phyloP scores from a whole-genome alignment of 805 yeast genomes.

The Wickerhamomyces chambardii region DNA sequence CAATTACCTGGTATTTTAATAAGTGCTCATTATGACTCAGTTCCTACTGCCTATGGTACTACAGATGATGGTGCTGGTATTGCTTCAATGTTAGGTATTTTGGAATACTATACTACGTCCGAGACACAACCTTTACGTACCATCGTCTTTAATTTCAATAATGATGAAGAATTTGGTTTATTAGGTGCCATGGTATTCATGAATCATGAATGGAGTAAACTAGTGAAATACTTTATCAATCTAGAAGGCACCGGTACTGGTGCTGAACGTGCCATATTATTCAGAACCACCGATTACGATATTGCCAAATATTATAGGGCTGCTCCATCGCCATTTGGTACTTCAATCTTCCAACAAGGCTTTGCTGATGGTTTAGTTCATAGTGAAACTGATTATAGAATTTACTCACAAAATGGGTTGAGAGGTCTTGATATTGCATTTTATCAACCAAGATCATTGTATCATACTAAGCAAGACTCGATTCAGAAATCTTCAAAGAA shows the following conservation, averaged over 20 bases:
- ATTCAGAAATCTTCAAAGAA: constrained; percentile 53
- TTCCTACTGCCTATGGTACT: constrained; percentile 79
- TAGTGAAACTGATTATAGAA: constrained; percentile 81
- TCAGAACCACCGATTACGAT: constrained; percentile 76
- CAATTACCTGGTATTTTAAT: constrained; percentile 58
- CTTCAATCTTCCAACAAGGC: constrained; percentile 78
- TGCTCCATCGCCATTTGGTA: constrained; percentile 65
- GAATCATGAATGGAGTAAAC: constrained; percentile 60
- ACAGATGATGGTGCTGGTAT: constrained; percentile 92
- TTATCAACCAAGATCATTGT: constrained; percentile 73
- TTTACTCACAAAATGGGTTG: constrained; percentile 57
- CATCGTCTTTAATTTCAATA: constrained; percentile 76
- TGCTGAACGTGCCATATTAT: constrained; percentile 64
- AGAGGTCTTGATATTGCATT: constrained; percentile 90
- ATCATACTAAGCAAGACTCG: constrained; percentile 73
- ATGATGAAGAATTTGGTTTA: constrained; percentile 84
- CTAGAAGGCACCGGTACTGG: constrained; percentile 94
- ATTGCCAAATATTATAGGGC: constrained; percentile 47
- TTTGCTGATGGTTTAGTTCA: constrained; percentile 62
- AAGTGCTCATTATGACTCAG: constrained; percentile 86
- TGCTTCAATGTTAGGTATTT: constrained; percentile 67
- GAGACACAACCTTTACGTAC: constrained; percentile 56
- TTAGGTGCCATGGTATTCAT: constrained; percentile 73
- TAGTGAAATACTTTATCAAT: constrained; percentile 61
- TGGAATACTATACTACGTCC: constrained; percentile 34